Conservation (phyloP, 495 filamentous ascomycete species). For the Penicillium tannophilum region DNA sequence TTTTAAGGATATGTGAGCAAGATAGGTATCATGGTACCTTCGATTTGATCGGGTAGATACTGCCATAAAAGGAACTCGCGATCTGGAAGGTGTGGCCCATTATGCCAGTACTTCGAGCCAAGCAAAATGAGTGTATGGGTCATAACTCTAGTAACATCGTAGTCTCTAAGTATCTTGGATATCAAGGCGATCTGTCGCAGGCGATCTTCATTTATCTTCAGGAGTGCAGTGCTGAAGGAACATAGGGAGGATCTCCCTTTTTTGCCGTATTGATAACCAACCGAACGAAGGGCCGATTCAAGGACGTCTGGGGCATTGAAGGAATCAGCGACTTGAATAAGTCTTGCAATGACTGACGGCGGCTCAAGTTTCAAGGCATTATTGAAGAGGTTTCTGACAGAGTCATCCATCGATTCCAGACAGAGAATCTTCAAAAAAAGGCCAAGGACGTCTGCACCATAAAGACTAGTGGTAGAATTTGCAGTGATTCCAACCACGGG, state of each 20-base stretch:
- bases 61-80: constrained; percentile 62
- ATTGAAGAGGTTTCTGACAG: constrained; percentile 24
- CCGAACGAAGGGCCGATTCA: not conserved
- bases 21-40: constrained; percentile 54
- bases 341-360: constrained; percentile 33
- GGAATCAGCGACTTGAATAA: constrained; percentile 41
- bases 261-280: constrained; percentile 8
- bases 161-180: constrained; percentile 31
- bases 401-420: constrained; percentile 26
- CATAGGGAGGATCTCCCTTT: constrained; percentile 1
- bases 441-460: constrained; percentile 40
- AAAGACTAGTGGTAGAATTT: constrained; percentile 23
- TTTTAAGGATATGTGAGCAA: not conserved
- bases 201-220: constrained; percentile 44
- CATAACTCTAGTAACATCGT: constrained; percentile 27
- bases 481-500: constrained; percentile 34
- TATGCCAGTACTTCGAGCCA: constrained; percentile 66
- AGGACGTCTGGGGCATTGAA: constrained; percentile 33
- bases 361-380: constrained; percentile 30
- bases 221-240: constrained; percentile 10
- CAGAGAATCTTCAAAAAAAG: constrained; percentile 42
- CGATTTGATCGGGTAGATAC: constrained; percentile 70
- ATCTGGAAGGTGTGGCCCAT: constrained; percentile 27
- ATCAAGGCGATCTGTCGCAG: constrained; percentile 44
- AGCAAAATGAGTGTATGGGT: constrained; percentile 61